phyloP scores from a whole-genome alignment of 208 protist species.

The Acanthamoeba triangularis region DNA sequence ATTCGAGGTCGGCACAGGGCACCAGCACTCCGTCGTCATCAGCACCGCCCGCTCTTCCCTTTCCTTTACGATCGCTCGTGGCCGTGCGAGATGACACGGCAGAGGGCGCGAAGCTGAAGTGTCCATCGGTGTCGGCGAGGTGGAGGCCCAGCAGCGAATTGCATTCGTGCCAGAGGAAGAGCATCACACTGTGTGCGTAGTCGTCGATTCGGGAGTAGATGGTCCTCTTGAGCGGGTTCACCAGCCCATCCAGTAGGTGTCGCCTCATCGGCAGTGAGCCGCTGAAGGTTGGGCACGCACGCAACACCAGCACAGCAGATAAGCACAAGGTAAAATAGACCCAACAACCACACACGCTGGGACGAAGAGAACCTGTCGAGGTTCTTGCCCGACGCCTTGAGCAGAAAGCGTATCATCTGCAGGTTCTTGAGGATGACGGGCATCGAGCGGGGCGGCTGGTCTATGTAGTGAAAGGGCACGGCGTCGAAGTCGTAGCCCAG shows the following conservation, averaged over 20 bases:
- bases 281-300: not conserved
- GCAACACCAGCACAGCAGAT: not conserved
- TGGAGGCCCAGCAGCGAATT: slow-evolving; percentile 27
- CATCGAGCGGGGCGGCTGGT: slow-evolving; percentile 39
- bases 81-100: not conserved
- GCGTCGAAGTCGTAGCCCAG: slow-evolving; percentile 47
- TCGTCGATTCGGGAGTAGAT: slow-evolving; percentile 48
- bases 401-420: slow-evolving; percentile 52
- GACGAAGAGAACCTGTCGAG: not conserved
- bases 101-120: not conserved
- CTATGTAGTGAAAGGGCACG: slow-evolving; percentile 57
- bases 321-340: not conserved
- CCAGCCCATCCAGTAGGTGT: slow-evolving; percentile 13
- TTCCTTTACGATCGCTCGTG: not conserved
- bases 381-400: slow-evolving; percentile 55
- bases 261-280: slow-evolving; percentile 35
- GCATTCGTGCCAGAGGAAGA: slow-evolving; percentile 46
- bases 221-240: slow-evolving; percentile 11
- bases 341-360: not conserved
- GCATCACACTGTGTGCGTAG: slow-evolving; percentile 33
- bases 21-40: not conserved
- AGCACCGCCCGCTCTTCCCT: not conserved
- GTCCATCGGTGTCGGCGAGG: not conserved
- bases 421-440: slow-evolving; percentile 57
- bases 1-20: not conserved